phyloP scores from a whole-genome alignment of 2,329 filamentous ascomycete genomes.

The Fusarium vanettenii region DNA sequence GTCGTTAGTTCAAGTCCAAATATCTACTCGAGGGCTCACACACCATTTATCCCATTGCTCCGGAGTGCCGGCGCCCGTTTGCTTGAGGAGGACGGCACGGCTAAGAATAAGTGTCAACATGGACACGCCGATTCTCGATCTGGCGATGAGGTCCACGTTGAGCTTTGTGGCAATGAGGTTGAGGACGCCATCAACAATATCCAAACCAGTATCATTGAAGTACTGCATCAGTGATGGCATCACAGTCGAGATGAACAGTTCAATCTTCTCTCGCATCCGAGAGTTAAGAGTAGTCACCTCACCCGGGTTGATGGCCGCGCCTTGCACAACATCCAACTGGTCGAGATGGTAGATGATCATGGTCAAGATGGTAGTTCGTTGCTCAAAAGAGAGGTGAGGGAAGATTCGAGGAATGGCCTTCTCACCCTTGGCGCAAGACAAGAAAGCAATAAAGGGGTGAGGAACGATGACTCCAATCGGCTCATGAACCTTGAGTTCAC shows the following conservation, averaged over 20 bases:
- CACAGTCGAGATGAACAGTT: slow-evolving; percentile 87
- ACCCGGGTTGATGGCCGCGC: slow-evolving; percentile 78
- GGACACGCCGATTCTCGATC: slow-evolving; percentile 87
- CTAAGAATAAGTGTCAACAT: slow-evolving; percentile 95
- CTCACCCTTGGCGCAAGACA: slow-evolving; percentile 96
- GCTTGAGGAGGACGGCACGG: slow-evolving; percentile 92
- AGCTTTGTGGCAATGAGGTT: slow-evolving; percentile 86
- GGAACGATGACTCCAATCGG: slow-evolving; percentile 81
- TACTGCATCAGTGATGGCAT: slow-evolving; percentile 92
- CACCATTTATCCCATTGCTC: slow-evolving; percentile 85
- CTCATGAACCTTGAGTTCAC: slow-evolving; percentile 90
- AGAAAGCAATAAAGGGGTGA: slow-evolving; percentile 95
- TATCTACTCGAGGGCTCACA: slow-evolving; percentile 39
- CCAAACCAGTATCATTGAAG: slow-evolving; percentile 88
- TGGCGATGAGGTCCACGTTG: slow-evolving; percentile 85
- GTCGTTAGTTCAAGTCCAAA: slow-evolving; percentile 46
- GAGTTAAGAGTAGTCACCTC: slow-evolving; percentile 79
- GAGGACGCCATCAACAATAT: slow-evolving; percentile 90
- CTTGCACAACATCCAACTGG: slow-evolving; percentile 87
- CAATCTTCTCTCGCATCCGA: slow-evolving; percentile 88
- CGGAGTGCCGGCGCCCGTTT: slow-evolving; percentile 76
- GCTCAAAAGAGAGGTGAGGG: slow-evolving; percentile 90
- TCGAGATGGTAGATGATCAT: slow-evolving; percentile 97
- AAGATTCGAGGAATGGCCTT: slow-evolving; percentile 96
- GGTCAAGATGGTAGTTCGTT: slow-evolving; percentile 93